Percentiles rank a stretch among this genome's conserved stretches.
These are phyloP conservation scores for Casuarina glauca DNA, from an alignment of 306 rosid species.

Conservation along the genomic window DNA sequence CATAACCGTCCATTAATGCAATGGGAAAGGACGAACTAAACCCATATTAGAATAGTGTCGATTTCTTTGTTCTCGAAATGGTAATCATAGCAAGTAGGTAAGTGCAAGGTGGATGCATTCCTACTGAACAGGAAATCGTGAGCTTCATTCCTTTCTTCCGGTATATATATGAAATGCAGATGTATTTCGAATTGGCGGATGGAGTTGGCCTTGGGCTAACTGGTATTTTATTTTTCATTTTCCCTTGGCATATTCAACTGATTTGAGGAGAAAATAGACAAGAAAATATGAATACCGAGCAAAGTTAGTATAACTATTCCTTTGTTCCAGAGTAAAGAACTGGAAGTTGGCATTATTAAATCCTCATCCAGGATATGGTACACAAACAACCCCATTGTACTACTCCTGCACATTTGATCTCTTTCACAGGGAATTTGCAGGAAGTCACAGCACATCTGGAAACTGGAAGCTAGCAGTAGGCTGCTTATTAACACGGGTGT, in stretches of 20 bases:
- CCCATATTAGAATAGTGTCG: too few relatives aligned
- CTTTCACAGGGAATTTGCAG: slow-evolving; percentile 29
- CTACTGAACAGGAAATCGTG: not conserved
- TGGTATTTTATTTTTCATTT: not conserved
- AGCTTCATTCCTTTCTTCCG: not conserved
- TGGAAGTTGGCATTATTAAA: slow-evolving; percentile 23
- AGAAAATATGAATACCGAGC: slow-evolving; percentile 33
- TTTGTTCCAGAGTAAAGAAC: slow-evolving; percentile 29
- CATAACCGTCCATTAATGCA: too few relatives aligned
- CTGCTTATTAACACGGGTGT: slow-evolving; percentile 22
- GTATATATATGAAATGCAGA: not conserved
- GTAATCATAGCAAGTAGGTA: not conserved
- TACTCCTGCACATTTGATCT: slow-evolving; percentile 26
- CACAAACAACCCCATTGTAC: slow-evolving; percentile 42
- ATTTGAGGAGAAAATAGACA: not conserved
- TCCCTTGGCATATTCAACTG: not conserved
- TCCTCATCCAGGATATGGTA: slow-evolving; percentile 38
- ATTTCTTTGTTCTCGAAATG: too few relatives aligned
- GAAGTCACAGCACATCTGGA: slow-evolving; percentile 30
- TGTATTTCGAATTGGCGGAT: not conserved
- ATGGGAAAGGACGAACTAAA: too few relatives aligned
- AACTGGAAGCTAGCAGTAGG: slow-evolving; percentile 18
- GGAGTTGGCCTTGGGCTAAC: not conserved
- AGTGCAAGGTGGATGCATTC: not conserved
- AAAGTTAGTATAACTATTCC: slow-evolving; percentile 18